Percentiles rank a stretch among this genome's conserved stretches.
These are phyloP conservation scores for Themeda triandra DNA, from an alignment of 176 grass and related monocot species.

Conservation along the genomic window DNA sequence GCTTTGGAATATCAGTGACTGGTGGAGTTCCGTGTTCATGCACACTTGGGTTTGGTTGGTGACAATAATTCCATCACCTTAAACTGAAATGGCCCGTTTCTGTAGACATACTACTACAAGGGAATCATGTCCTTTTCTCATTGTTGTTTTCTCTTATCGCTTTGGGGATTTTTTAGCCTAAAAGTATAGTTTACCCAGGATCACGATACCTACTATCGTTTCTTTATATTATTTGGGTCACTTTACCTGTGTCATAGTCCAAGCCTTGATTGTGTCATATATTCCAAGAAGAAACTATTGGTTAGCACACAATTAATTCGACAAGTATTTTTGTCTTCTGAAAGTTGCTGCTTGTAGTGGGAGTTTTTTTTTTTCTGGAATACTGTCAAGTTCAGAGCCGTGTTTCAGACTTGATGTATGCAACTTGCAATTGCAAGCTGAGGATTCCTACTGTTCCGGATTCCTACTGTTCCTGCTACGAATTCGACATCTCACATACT, in stretches of 20 bases:
- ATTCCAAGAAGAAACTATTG: not conserved
- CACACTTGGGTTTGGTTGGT: constrained; percentile 6
- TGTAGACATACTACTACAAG: not conserved
- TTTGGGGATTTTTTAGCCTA: not conserved
- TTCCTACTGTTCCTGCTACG: not conserved
- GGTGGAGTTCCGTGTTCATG: not conserved
- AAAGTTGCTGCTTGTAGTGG: not conserved
- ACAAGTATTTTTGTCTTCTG: not conserved
- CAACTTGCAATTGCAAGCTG: not conserved
- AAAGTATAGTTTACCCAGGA: not conserved
- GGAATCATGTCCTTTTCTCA: not conserved
- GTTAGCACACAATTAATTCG: not conserved
- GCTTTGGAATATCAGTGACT: not conserved
- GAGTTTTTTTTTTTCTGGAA: not conserved
- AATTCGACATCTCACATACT: not conserved
- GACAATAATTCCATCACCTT: not conserved
- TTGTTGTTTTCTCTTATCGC: not conserved
- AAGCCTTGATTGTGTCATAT: not conserved
- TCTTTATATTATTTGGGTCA: not conserved
- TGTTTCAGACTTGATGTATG: not conserved
- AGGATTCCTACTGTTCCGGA: not conserved
- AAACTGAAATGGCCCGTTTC: not conserved
- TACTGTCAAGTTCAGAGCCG: not conserved
- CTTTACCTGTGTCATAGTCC: not conserved
- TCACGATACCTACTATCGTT: not conserved